Conservation (phyloP, 176 grass and related monocot genomes). For the Avena insularis region DNA sequence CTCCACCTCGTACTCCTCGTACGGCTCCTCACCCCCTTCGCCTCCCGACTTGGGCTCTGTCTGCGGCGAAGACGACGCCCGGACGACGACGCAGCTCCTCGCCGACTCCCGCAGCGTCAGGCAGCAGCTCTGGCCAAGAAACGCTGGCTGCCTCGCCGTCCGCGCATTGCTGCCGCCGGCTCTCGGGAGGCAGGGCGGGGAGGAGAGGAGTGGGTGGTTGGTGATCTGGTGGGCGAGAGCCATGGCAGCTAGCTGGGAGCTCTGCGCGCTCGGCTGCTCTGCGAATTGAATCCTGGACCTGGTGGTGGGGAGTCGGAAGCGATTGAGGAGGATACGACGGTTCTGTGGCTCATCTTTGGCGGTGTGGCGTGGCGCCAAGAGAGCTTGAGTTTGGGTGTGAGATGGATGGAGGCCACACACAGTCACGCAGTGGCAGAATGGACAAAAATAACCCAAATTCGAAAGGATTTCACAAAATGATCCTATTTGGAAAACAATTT, state of each 20-base stretch:
- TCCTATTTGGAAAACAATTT: no score
- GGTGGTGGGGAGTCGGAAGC: constrained; percentile 20
- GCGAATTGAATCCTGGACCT: constrained; percentile 28
- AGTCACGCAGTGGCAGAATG: no score
- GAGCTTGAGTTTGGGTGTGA: constrained; percentile 10
- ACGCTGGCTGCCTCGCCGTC: constrained; percentile 2
- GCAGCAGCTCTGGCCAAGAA: constrained; percentile 35
- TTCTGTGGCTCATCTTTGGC: constrained; percentile 52
- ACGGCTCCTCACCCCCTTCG: constrained; percentile 40
- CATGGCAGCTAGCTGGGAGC: constrained; percentile 23
- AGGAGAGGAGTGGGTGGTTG: constrained; percentile 58
- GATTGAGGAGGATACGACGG: constrained; percentile 31
- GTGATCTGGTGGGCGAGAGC: constrained; percentile 54
- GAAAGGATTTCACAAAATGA: no score
- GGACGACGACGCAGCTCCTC: constrained; percentile 21
- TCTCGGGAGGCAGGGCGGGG: constrained; percentile 45
- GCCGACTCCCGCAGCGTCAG: constrained; percentile 21
- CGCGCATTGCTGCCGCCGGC: constrained; percentile 19
- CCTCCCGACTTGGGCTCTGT: constrained; percentile 56
- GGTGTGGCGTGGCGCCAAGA: constrained; percentile 49
- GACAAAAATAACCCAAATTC: no score
- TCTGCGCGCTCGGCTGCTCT: not conserved
- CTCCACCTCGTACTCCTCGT: constrained; percentile 85
- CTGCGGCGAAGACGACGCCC: constrained; percentile 56
- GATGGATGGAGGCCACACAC: constrained; percentile 57